Evolutionary conservation across 768 basidiomycete genomes (phyloP).

Genomic region (Phanerodontia chrysosporium): DNA sequence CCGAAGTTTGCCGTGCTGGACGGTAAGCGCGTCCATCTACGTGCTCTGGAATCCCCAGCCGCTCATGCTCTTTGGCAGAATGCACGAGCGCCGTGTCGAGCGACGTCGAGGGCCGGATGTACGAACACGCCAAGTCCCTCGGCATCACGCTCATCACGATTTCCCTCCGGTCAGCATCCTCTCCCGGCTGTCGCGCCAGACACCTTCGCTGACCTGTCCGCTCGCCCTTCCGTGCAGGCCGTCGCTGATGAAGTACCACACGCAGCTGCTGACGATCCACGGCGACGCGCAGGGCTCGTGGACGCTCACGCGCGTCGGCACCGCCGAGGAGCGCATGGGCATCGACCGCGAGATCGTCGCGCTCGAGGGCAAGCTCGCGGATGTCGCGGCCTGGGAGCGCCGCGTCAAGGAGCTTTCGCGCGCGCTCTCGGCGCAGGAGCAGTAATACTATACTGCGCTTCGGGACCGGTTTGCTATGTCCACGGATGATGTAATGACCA

Average conservation of each 20-base stretch:
- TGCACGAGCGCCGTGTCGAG: constrained; percentile 95
- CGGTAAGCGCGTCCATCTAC: constrained; percentile 44
- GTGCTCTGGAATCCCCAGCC: too few relatives aligned
- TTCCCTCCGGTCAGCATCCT: constrained; percentile 60
- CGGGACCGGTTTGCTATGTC: too few relatives aligned
- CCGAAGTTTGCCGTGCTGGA: constrained; percentile 84
- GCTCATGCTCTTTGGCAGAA: constrained; percentile 56
- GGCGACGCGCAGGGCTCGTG: constrained; percentile 71
- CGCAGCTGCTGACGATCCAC: constrained; percentile 71
- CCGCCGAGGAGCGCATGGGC: constrained; percentile 69
- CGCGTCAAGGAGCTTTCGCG: constrained; percentile 61
- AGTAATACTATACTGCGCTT: neutral
- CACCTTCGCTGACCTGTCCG: neutral
- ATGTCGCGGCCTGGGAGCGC: constrained; percentile 71
- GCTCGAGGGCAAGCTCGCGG: constrained; percentile 61
- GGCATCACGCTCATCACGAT: constrained; percentile 94
- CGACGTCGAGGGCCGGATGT: constrained; percentile 95
- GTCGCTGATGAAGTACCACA: constrained; percentile 85
- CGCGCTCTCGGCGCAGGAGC: constrained; percentile 45
- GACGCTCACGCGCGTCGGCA: constrained; percentile 68
- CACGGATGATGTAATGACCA: neutral
- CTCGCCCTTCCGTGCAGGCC: constrained; percentile 43
- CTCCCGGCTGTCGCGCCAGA: too few relatives aligned
- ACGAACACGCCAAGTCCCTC: constrained; percentile 83
- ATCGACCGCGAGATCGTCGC: constrained; percentile 69